Percentiles rank a stretch among this genome's conserved stretches.
phyloP scores from a whole-genome alignment of 2,329 filamentous ascomycete genomes.

The Fusarium sarcochroum region DNA sequence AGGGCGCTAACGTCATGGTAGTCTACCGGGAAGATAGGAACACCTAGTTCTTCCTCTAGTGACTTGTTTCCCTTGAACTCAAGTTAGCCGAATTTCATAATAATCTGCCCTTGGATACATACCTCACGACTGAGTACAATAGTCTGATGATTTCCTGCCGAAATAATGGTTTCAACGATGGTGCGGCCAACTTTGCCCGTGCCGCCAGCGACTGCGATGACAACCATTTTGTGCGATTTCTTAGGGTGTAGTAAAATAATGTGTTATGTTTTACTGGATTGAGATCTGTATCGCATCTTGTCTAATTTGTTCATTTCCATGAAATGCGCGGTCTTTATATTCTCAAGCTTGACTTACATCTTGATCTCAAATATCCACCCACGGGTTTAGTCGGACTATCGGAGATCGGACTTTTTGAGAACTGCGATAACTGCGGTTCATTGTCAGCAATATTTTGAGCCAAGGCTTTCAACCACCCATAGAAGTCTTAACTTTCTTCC shows the following conservation, averaged over 20 bases:
- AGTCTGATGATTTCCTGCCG: conserved; percentile 2
- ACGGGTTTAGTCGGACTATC: not conserved
- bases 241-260: not conserved
- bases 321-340: conserved; percentile 1
- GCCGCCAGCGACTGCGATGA: conserved; percentile 19
- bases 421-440: not conserved
- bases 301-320: too few species aligned
- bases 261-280: not conserved
- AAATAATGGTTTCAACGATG: conserved; percentile 7
- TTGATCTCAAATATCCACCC: too few species aligned
- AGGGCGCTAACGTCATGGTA: not conserved
- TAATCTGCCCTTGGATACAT: accelerated
- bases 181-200: conserved; percentile 21
- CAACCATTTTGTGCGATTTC: not conserved
- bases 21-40: not conserved
- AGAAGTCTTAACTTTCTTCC: too few species aligned
- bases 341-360: too few species aligned
- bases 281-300: too few species aligned
- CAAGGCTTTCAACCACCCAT: too few species aligned
- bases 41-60: not conserved
- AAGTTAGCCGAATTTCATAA: accelerated
- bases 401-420: not conserved
- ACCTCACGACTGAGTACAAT: conserved; percentile 12
- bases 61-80: not conserved
- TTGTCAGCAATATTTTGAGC: conserved; percentile 7